Percentiles rank a stretch among this genome's conserved stretches.
Conservation (phyloP, 83 land plant genomes). For the Picea engelmannii region DNA sequence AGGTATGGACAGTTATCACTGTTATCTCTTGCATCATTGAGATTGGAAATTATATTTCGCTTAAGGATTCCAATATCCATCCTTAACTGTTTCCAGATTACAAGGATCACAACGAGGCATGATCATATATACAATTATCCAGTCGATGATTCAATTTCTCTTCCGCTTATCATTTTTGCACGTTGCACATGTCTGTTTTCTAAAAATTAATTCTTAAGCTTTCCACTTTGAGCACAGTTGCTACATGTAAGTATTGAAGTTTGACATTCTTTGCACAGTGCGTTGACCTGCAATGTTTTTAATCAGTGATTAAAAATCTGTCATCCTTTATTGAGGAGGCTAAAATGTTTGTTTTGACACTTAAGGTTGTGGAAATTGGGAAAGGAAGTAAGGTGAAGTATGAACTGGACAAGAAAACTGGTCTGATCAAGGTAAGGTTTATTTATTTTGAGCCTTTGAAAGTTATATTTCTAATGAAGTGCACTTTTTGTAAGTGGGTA, state of each 20-base stretch:
- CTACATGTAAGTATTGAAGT: background rate
- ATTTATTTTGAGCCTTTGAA: background rate
- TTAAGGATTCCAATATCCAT: background rate
- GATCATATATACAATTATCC: too few species aligned
- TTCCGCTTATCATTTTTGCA: background rate
- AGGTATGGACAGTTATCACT: background rate
- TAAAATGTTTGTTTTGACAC: background rate
- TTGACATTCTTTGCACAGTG: background rate
- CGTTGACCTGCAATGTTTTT: background rate
- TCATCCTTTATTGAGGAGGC: background rate
- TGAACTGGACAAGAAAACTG: conserved; percentile 69
- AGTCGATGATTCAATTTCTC: background rate
- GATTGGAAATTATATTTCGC: background rate
- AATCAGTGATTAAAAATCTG: background rate
- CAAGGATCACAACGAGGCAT: too few species aligned
- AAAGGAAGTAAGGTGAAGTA: conserved; percentile 81
- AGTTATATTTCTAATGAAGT: background rate
- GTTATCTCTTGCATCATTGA: background rate
- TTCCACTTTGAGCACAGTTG: background rate
- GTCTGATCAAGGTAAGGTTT: conserved; percentile 62
- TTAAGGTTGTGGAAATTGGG: conserved; percentile 66
- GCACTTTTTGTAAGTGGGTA: background rate
- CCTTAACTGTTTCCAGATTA: background rate
- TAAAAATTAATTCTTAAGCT: too few species aligned
- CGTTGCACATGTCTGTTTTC: background rate